Base-by-base conservation (phyloP, 108 stramenopile genomes). In the Bacterosira constricta region DNA sequence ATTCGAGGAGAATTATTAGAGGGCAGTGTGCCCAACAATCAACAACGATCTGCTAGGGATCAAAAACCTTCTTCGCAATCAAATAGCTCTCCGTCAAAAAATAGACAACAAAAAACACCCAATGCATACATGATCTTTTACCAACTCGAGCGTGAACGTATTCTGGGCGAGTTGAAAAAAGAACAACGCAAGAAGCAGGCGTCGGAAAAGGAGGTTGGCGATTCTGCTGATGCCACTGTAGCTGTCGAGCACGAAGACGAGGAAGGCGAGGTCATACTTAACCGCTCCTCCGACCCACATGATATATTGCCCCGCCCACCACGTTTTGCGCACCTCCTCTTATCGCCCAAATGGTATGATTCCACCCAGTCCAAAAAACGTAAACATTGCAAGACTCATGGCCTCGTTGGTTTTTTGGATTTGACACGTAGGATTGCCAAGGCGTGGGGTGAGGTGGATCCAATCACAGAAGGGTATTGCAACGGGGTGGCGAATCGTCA, bases 401-500 rank as follows among this genome's bases (percentile, higher is more conserved):
- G 71, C n/a, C 42, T 73, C 5, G 62, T 73, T 9, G 62, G 71
- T 2, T 73, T 73, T 54, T 42, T 73, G 32, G 71, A 72, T 44
- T 35, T 73, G 17, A 63, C 71, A 13, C 49, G 62, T 44, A 56
- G 51, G 29, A 59, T 79, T 69, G 54, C 88, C 75, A 72, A 89
- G 68, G 27, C 85, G 60, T 55, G 86, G 79, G 18, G 75, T 71
- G 71, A 86, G 41, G 30, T 84, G 74, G 56, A 86, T 77, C 57
- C 39, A 15, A 41, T 81, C 42, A 45, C 85, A 69, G 54, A 89
- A 69, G 4, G 71, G 54, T 44, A 86, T 47, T 86, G 86, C 81
- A 74, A 83, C 76, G 34, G 53, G 6, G 71, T 73, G 37, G 61
- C 71, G n/a, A 26, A 55, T 61, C 36, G 71, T 13, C 71, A 73